Conservation (phyloP, 306 rosid genomes). For the Purshia tridentata region DNA sequence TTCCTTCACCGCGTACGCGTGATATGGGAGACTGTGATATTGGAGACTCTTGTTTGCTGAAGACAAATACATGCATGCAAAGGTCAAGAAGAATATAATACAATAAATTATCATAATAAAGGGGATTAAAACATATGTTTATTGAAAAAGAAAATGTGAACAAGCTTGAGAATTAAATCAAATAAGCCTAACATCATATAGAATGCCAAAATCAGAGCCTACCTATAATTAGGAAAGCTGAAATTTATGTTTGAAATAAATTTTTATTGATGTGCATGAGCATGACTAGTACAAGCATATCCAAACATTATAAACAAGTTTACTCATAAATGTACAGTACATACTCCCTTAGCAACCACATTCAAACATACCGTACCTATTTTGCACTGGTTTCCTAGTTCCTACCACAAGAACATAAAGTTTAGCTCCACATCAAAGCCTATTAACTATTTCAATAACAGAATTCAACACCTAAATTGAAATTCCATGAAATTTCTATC, state of each 20-base stretch:
- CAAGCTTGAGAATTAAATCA: background rate
- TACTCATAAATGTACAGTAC: background rate
- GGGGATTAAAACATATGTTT: background rate
- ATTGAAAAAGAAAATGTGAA: background rate
- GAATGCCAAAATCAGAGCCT: background rate
- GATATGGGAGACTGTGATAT: constrained; percentile 65
- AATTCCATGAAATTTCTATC: constrained; percentile 20
- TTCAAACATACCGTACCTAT: constrained; percentile 5
- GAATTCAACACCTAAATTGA: background rate
- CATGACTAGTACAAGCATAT: background rate
- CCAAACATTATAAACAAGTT: background rate
- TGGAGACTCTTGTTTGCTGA: constrained; percentile 78
- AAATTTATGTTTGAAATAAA: background rate
- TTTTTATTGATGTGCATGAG: background rate
- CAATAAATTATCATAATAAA: background rate
- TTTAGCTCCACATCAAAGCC: background rate
- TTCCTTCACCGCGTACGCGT: constrained; percentile 46
- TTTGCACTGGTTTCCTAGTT: constrained; percentile 12
- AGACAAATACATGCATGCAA: constrained; percentile 27
- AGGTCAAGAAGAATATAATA: constrained; percentile 22
- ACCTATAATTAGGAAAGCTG: background rate
- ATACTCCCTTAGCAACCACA: background rate
- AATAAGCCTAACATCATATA: background rate
- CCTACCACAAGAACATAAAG: constrained; percentile 13
- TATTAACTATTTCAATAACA: background rate